phyloP scores from a whole-genome alignment of 23 red algal genomes.

The Gracilaria gracilis region DNA sequence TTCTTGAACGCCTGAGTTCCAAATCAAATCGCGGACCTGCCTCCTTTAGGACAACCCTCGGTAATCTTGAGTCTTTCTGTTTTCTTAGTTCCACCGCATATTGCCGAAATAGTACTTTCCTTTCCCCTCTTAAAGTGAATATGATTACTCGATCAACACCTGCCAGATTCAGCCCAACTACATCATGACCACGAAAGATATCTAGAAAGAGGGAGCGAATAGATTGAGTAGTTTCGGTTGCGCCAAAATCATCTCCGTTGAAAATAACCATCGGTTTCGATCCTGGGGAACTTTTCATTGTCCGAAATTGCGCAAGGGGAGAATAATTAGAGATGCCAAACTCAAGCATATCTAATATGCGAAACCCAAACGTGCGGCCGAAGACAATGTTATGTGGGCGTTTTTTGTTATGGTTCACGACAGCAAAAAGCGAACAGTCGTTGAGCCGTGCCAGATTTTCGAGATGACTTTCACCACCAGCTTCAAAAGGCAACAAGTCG shows the following conservation, averaged over 20 bases:
- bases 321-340: slow-evolving; percentile 76
- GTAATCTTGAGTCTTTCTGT: slow-evolving; percentile 61
- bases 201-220: slow-evolving; percentile 74
- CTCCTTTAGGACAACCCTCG: slow-evolving; percentile 70
- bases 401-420: slow-evolving; percentile 95
- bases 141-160: slow-evolving; percentile 91
- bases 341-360: slow-evolving; percentile 98
- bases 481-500: slow-evolving; percentile 89
- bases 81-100: slow-evolving; percentile 82
- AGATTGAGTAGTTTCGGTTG: slow-evolving; percentile 6
- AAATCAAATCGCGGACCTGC: slow-evolving; percentile 84
- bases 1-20: slow-evolving; percentile 66
- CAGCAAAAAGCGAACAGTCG: slow-evolving; percentile 87
- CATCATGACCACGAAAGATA: slow-evolving; percentile 77
- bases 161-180: slow-evolving; percentile 61
- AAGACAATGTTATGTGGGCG: slow-evolving; percentile 90
- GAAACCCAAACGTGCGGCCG: slow-evolving; percentile 87
- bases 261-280: slow-evolving; percentile 83
- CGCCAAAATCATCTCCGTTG: slow-evolving; percentile 72
- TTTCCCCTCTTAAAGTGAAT: slow-evolving; percentile 61
- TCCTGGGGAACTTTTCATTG: slow-evolving; percentile 48
- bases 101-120: slow-evolving; percentile 72
- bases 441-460: slow-evolving; percentile 85
- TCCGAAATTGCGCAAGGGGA: slow-evolving; percentile 47
- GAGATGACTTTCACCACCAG: slow-evolving; percentile 81